Evolutionary conservation across 208 protist species (phyloP), one percentile per base, ranked within the genome.

Genomic region (Trypanosoma mega): DNA sequence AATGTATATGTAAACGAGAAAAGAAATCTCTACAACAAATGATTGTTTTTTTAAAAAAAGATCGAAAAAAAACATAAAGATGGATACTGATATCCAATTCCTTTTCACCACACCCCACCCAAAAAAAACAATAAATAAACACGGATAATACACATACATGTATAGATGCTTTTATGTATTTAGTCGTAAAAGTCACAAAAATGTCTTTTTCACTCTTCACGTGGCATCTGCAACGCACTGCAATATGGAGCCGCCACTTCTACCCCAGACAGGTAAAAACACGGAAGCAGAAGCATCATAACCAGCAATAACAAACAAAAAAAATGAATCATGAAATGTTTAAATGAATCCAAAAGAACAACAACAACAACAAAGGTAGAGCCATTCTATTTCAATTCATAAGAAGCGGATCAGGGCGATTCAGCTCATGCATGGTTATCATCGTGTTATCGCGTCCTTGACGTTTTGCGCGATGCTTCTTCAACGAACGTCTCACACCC

Each of bases 351-450:
- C 29, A 47, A 34, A 61, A 50, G 20, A 14, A 24, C 14, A 61
- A 41, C 24, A 41, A 21, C 2, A 26, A 27, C 9, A n/a, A 39
- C 12, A 36, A 18, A 34, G 20, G 9, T 18, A 45, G 24, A 31
- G 23, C 11, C 1, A 3, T 23, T 11, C 12, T 7, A 21, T 3
- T 4, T 74, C 63, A 86, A 53, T 86, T 78, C 48, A 79, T 73
- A 12, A 87, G 43, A 20, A 59, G 49, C 6, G 37, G 21, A 55
- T 87, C 80, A 20, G 66, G 60, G 34, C 68, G 59, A 27, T 23
- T 58, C 20, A 90, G 63, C 45, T 85, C 78, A 60, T 76, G 79
- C 1, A 41, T 55, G 16, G 71, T 66, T 16, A 67, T 41, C 9
- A 52, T 43, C 18, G 80, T 48, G 1, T 48, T 68, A n/a, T 73